These are phyloP conservation scores for Letharia lupina DNA, from an alignment of 495 filamentous ascomycete species.

Conservation along the genomic window DNA sequence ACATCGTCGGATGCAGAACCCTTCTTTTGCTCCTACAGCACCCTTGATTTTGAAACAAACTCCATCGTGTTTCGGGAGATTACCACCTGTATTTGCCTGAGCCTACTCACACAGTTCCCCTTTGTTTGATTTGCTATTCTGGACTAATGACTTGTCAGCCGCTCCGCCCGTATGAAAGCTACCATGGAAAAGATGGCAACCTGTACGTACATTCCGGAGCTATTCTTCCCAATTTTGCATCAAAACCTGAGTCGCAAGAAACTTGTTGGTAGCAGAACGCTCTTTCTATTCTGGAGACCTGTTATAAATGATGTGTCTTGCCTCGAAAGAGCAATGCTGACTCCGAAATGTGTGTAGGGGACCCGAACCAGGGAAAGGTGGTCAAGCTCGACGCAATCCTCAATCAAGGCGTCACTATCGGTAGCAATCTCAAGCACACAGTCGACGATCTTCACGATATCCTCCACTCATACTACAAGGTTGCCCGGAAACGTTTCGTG, in stretches of 20 bases:
- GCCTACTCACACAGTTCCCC: neutral
- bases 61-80: neutral
- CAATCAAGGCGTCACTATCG: neutral
- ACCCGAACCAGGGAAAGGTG: conserved; percentile 15
- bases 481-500: conserved; percentile 47
- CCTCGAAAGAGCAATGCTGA: neutral
- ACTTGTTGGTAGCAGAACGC: neutral
- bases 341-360: neutral
- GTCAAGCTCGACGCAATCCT: conserved; percentile 26
- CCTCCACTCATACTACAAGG: conserved; percentile 53
- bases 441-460: conserved; percentile 49
- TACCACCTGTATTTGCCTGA: neutral
- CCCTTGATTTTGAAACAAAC: neutral
- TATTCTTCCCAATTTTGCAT: neutral
- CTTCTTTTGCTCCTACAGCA: neutral
- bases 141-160: conserved; percentile 7
- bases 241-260: neutral
- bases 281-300: neutral
- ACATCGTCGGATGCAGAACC: neutral
- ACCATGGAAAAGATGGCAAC: conserved; percentile 15
- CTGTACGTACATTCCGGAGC: neutral
- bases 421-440: conserved; percentile 36
- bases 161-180: conserved; percentile 25
- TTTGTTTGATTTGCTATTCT: neutral
- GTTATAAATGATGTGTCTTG: neutral